These are phyloP conservation scores for Brasenia schreberi DNA, from an alignment of 164 flowering plant species.

Conservation along the genomic window DNA sequence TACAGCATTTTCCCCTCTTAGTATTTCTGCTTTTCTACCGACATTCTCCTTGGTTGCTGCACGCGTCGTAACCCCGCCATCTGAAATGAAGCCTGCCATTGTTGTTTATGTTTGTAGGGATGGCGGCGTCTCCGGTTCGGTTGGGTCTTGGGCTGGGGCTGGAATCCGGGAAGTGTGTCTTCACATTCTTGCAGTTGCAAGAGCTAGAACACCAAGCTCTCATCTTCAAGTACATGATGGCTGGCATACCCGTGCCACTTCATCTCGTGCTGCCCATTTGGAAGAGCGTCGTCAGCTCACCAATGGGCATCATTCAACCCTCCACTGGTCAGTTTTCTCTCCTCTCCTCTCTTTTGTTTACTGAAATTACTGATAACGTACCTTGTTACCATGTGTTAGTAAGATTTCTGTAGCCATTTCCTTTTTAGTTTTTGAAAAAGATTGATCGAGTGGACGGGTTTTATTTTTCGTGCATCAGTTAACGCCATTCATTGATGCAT, in stretches of 20 bases:
- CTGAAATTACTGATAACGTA: constrained; percentile 32
- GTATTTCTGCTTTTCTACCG: background rate
- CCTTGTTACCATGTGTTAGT: constrained; percentile 35
- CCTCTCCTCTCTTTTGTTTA: constrained; percentile 9
- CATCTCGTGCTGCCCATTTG: constrained; percentile 42
- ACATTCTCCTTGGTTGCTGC: background rate
- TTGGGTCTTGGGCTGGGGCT: constrained; percentile 28
- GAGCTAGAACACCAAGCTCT: constrained; percentile 42
- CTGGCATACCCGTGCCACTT: constrained; percentile 33
- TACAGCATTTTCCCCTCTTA: background rate
- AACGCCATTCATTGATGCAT: background rate
- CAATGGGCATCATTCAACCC: background rate
- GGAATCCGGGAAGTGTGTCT: constrained; percentile 12
- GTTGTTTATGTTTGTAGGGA: background rate
- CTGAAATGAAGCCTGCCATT: background rate
- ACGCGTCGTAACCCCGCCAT: too few relatives aligned
- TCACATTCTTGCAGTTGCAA: constrained; percentile 40
- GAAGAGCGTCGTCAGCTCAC: constrained; percentile 33
- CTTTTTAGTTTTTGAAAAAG: constrained; percentile 26
- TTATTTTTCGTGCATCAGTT: constrained; percentile 26
- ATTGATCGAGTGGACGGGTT: constrained; percentile 22
- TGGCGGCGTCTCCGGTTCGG: constrained; percentile 8
- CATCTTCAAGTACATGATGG: constrained; percentile 36
- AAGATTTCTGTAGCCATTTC: background rate
- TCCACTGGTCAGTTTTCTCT: background rate